These are phyloP conservation scores for Aechmea fasciata DNA, from an alignment of 176 grass and related monocot genomes.

Conservation along the genomic window DNA sequence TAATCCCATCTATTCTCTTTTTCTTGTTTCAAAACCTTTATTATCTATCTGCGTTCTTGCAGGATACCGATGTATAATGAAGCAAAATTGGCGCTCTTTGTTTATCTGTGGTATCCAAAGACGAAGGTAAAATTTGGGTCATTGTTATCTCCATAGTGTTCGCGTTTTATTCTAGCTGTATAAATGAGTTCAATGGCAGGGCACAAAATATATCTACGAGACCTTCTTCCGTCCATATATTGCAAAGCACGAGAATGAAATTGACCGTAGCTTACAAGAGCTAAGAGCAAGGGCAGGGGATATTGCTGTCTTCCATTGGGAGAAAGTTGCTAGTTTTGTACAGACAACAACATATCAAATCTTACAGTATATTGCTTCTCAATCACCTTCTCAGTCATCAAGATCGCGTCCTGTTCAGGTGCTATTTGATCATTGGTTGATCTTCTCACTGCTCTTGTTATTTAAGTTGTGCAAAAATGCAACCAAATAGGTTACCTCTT, in stretches of 20 bases:
- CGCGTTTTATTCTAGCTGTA: constrained; percentile 14
- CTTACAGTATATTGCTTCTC: constrained; percentile 71
- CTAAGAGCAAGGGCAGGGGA: constrained; percentile 75
- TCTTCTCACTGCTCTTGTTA: neutral
- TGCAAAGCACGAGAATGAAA: constrained; percentile 91
- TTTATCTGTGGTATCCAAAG: constrained; percentile 95
- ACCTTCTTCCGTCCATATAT: constrained; percentile 93
- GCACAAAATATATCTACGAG: constrained; percentile 86
- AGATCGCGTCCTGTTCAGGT: constrained; percentile 49
- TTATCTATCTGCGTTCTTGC: constrained; percentile 25
- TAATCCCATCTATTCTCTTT: neutral
- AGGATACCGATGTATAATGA: constrained; percentile 96
- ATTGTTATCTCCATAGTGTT: neutral
- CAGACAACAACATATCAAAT: constrained; percentile 81
- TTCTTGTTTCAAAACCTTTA: constrained; percentile 6
- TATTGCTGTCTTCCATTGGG: constrained; percentile 51
- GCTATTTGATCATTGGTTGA: neutral
- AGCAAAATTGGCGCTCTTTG: constrained; percentile 77
- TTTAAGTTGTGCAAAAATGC: no score
- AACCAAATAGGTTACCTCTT: no score
- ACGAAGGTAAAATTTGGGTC: constrained; percentile 56
- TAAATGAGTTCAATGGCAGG: constrained; percentile 40
- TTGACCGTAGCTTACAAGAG: constrained; percentile 82
- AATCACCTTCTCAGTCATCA: constrained; percentile 60
- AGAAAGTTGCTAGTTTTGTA: constrained; percentile 53